These are phyloP conservation scores for Talaromyces sp. DNA, from an alignment of 2,329 filamentous ascomycete species.

Conservation along the genomic window DNA sequence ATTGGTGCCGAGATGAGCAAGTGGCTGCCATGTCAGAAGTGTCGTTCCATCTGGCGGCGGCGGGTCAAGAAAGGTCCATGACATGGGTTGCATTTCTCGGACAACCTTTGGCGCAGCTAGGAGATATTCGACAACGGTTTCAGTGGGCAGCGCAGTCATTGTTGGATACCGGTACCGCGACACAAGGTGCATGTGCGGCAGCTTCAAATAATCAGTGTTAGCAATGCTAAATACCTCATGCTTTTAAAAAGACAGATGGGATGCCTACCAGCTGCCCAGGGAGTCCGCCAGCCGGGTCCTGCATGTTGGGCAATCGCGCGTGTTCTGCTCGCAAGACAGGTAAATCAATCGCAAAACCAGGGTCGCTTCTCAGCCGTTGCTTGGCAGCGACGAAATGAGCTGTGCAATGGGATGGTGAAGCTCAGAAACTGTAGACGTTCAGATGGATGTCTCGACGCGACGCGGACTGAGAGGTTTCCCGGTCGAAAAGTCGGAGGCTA, in stretches of 20 bases:
- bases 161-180: slow-evolving; percentile 77
- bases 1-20: slow-evolving; percentile 63
- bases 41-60: slow-evolving; percentile 72
- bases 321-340: slow-evolving; percentile 16
- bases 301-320: slow-evolving; percentile 33
- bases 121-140: slow-evolving; percentile 78
- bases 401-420: background rate
- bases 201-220: slow-evolving; percentile 43
- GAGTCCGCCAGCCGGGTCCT: slow-evolving; percentile 44
- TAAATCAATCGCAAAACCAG: background rate
- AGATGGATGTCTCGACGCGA: slow-evolving; percentile 10
- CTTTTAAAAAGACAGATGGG: background rate
- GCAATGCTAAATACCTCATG: background rate
- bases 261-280: slow-evolving; percentile 41
- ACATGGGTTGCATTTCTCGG: slow-evolving; percentile 78
- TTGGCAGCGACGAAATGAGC: background rate
- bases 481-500: slow-evolving; percentile 11
- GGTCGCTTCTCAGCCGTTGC: background rate
- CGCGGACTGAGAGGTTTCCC: slow-evolving; percentile 10
- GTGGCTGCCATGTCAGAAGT: slow-evolving; percentile 83
- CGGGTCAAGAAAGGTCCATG: slow-evolving; percentile 85
- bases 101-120: slow-evolving; percentile 79
- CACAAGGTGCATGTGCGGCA: slow-evolving; percentile 84
- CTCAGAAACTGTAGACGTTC: background rate
- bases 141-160: slow-evolving; percentile 64